These are phyloP conservation scores for Solanum habrochaites DNA, from an alignment of 257 asterid genomes.

Conservation along the genomic window DNA sequence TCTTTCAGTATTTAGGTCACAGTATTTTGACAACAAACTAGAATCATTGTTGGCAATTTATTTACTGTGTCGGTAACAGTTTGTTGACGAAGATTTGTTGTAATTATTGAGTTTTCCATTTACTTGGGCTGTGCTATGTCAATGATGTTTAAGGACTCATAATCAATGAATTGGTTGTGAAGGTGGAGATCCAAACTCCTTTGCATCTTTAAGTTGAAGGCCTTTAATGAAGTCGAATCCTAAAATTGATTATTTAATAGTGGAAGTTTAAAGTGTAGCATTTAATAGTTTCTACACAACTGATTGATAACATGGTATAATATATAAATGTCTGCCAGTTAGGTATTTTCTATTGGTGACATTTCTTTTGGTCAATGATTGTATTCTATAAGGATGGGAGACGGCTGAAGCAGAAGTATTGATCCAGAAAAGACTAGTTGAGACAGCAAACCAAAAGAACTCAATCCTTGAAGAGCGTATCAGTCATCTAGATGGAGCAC, in stretches of 20 bases:
- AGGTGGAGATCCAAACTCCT: background rate
- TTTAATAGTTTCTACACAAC: background rate
- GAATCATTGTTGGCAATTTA: background rate
- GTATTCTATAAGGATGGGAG: conserved; percentile 73
- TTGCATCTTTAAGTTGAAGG: background rate
- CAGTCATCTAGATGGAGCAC: conserved; percentile 76
- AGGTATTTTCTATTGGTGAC: background rate
- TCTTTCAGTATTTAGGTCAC: background rate
- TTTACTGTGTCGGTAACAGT: background rate
- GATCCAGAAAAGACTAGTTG: conserved; percentile 56
- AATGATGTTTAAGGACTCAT: background rate
- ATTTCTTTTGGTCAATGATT: background rate
- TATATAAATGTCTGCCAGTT: background rate
- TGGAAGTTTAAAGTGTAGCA: background rate
- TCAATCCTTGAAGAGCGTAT: conserved; percentile 60
- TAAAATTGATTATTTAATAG: background rate
- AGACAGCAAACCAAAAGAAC: conserved; percentile 40
- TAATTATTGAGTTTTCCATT: background rate
- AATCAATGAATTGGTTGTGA: background rate
- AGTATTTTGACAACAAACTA: background rate
- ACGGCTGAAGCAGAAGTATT: conserved; percentile 73
- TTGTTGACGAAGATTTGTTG: background rate
- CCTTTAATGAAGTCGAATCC: background rate
- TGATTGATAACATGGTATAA: background rate
- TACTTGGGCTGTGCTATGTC: background rate